A percentile compares a stretch with the other conserved stretches of the same genome.
Conservation (phyloP, 805 yeast genomes). For the Cyberlindnera euphorbiae region DNA sequence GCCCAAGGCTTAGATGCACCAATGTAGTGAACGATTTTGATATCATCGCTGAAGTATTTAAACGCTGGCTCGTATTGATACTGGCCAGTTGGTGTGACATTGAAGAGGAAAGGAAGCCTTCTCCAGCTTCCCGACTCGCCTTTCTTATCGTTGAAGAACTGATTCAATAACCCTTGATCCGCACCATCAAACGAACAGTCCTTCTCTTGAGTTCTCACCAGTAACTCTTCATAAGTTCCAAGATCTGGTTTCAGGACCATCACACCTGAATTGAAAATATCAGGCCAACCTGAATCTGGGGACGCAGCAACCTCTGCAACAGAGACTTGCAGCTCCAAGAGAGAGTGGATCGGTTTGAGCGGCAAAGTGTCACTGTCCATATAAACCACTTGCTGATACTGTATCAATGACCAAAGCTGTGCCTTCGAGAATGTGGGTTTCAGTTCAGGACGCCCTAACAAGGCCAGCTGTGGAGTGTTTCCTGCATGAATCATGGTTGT, state of each 20-base stretch:
- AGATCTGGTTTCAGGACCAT: slow-evolving; percentile 51
- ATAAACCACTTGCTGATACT: slow-evolving; percentile 46
- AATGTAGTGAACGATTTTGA: slow-evolving; percentile 58
- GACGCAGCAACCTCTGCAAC: slow-evolving; percentile 36
- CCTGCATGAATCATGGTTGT: slow-evolving; percentile 23
- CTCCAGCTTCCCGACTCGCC: too few relatives aligned
- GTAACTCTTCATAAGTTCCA: slow-evolving; percentile 37
- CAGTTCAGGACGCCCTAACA: slow-evolving; percentile 48
- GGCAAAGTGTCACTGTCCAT: slow-evolving; percentile 65
- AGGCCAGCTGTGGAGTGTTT: slow-evolving; percentile 23
- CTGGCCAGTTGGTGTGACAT: slow-evolving; percentile 68
- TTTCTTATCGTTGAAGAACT: slow-evolving; percentile 42
- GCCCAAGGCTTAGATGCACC: slow-evolving; percentile 60
- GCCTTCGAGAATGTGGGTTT: slow-evolving; percentile 47
- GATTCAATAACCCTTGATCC: slow-evolving; percentile 81
- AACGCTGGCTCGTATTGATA: slow-evolving; percentile 75
- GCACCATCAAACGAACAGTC: slow-evolving; percentile 71
- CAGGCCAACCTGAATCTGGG: slow-evolving; percentile 88
- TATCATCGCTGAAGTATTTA: slow-evolving; percentile 40
- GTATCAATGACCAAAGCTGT: slow-evolving; percentile 41
- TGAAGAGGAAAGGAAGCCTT: slow-evolving; percentile 72
- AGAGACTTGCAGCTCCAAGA: slow-evolving; percentile 18
- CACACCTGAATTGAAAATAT: slow-evolving; percentile 76
- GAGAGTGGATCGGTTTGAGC: slow-evolving; percentile 24
- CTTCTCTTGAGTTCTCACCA: slow-evolving; percentile 19